Base-by-base conservation (phyloP, 1,284 basidiomycete genomes). In the Retiboletus fuscus region DNA sequence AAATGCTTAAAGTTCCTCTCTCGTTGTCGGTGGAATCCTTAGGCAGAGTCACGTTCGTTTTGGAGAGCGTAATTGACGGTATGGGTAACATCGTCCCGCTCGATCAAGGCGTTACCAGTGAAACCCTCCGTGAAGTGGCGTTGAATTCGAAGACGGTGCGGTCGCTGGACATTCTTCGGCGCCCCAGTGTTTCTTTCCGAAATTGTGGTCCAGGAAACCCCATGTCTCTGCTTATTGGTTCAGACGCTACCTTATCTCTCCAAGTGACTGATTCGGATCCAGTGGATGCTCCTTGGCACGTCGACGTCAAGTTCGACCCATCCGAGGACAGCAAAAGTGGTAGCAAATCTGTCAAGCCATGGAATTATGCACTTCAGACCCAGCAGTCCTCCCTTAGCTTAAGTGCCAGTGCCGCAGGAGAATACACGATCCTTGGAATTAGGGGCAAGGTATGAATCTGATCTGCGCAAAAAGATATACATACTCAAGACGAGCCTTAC, bases 371-470 rank as follows among this genome's bases (percentile, higher is more conserved):
- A 6, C 74, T 93, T 53, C 87, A 87, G 66, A 87, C 90, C 5
- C 80, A 86, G 58, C 83, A 83, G 55, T 85, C 85, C 44, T 86
- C 89, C 12, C 73, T 95, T 13, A 83, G 83, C 18, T 80, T 95
- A 20, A 84, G 82, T 28, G 89, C 89, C 49, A 85, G 76, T 72
- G 83, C 87, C 8, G 92, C 96, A 2, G 97, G 97, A n/a, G 90
- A 92, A 55, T 99, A 97, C 81, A 90, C 88, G 6, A 89, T 99
- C 43, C 79, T 90, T 2, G 87, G 89, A 22, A 88, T 97, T 22
- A 86, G 87, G 71, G 96, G 96, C 43, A 90, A 89, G 83, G 90
- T 89, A 58, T 20, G 62, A 41, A 24, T 51, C 41, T 64, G 46
- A 69, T 46, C 47, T 69, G 39, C 44, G 43, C 2, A 46, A 28